These are phyloP conservation scores for Raffaelea deltoideospora DNA, from an alignment of 2,329 filamentous ascomycete species.

Conservation along the genomic window DNA sequence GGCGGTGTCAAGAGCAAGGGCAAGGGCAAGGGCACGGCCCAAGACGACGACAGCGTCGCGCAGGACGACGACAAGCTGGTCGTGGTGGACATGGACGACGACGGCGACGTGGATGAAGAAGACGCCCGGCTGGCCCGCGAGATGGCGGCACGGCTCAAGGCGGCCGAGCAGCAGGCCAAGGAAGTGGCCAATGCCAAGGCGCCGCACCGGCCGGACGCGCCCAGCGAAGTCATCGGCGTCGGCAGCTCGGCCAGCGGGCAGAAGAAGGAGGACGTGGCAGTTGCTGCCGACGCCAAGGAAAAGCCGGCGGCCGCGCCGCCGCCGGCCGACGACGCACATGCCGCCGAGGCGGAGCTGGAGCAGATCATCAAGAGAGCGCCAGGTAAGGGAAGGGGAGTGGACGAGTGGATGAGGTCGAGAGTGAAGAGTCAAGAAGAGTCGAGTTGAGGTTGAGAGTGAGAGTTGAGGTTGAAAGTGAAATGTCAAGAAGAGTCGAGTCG, in stretches of 20 bases:
- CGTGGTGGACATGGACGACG: constrained; percentile 33
- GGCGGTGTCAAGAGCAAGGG: constrained; percentile 16
- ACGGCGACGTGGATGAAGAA: constrained; percentile 40
- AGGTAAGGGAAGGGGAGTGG: constrained; percentile 32
- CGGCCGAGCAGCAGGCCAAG: constrained; percentile 55
- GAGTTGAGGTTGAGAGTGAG: no score
- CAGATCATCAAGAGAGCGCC: constrained; percentile 71
- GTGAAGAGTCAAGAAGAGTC: background rate
- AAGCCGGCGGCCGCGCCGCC: constrained; percentile 22
- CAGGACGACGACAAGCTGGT: constrained; percentile 22
- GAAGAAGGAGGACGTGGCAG: constrained; percentile 25
- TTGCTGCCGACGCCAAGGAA: constrained; percentile 35
- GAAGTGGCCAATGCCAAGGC: constrained; percentile 53
- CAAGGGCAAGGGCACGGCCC: no score
- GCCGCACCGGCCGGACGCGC: constrained; percentile 42
- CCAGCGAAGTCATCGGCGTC: constrained; percentile 41
- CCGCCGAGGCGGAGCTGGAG: constrained; percentile 58
- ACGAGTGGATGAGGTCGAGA: background rate
- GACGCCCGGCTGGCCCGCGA: constrained; percentile 35
- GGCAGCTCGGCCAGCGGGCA: constrained; percentile 41
- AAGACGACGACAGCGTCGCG: no score
- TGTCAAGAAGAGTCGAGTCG: no score
- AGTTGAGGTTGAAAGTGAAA: no score
- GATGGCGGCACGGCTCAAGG: constrained; percentile 48
- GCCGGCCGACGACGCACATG: constrained; percentile 36